A percentile compares a stretch with the other conserved stretches of the same genome.
These are phyloP conservation scores for Backusella tarrabulga DNA, from an alignment of 192 early-diverging fungal genomes.

Conservation along the genomic window DNA sequence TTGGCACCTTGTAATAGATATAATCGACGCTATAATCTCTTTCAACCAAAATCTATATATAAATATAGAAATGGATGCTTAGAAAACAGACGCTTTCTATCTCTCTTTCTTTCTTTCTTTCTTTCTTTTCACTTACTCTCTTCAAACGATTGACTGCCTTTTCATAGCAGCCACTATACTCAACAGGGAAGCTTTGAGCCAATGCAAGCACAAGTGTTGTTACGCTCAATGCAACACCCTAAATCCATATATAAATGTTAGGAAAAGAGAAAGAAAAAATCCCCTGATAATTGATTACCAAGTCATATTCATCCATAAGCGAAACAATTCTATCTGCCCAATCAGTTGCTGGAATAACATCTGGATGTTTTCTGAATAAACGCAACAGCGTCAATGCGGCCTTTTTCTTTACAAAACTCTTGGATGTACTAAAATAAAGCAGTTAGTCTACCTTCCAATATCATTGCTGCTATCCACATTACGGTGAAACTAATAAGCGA, in stretches of 20 bases:
- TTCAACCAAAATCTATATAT: conserved; percentile 75
- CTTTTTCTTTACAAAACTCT: conserved; percentile 95
- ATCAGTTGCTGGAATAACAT: conserved; percentile 80
- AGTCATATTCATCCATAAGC: conserved; percentile 86
- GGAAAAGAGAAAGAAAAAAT: too few relatives aligned
- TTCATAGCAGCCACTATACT: conserved; percentile 69
- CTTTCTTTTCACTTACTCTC: conserved; percentile 47
- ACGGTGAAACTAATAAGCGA: conserved; percentile 79
- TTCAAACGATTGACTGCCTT: conserved; percentile 82
- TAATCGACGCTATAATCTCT: conserved; percentile 82
- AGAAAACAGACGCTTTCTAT: not conserved
- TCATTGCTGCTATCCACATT: conserved; percentile 22
- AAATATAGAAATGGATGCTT: not conserved
- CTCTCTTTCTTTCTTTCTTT: not conserved
- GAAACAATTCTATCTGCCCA: conserved; percentile 84
- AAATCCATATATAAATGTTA: not conserved
- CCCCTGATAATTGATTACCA: conserved; percentile 42
- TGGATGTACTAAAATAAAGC: conserved; percentile 49
- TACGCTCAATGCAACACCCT: conserved; percentile 84
- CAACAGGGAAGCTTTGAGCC: conserved; percentile 87
- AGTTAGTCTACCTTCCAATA: not conserved
- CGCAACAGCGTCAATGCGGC: conserved; percentile 91
- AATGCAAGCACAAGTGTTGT: conserved; percentile 88
- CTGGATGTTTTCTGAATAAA: conserved; percentile 86
- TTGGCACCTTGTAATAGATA: conserved; percentile 97